Percentiles rank a stretch among this genome's conserved stretches.
Evolutionary conservation across 2,329 filamentous ascomycete species (phyloP).

Genomic region (Colletotrichum lupini): DNA sequence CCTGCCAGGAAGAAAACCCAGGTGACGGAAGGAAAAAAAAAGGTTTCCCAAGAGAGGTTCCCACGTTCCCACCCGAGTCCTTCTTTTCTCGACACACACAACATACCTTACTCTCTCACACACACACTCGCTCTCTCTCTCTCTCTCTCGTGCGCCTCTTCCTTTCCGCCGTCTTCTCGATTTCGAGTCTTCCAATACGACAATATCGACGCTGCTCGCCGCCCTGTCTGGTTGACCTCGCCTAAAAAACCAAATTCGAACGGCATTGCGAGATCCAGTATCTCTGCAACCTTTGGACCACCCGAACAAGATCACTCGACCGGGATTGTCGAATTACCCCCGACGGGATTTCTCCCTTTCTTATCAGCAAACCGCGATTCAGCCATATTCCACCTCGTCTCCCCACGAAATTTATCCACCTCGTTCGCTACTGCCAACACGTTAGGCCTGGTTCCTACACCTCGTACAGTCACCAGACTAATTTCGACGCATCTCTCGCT

Average conservation of each 20-base stretch:
- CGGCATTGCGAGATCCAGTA: conserved; percentile 10
- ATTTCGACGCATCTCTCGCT: conserved; percentile 38
- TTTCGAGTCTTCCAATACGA: background rate
- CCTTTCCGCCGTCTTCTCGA: background rate
- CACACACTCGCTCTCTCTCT: background rate
- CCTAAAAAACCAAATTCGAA: background rate
- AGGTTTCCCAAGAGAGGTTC: background rate
- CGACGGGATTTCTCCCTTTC: conserved; percentile 20
- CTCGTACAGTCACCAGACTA: background rate
- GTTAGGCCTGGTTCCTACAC: conserved; percentile 15
- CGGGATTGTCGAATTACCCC: conserved; percentile 20
- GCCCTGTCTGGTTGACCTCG: background rate
- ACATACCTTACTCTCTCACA: background rate
- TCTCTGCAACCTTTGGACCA: background rate
- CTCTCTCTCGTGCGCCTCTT: background rate
- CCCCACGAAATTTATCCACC: background rate
- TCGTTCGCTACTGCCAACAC: background rate
- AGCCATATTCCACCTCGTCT: background rate
- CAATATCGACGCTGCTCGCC: background rate
- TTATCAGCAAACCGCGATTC: conserved; percentile 14
- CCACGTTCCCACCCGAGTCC: conserved; percentile 14
- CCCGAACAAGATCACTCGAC: conserved; percentile 13
- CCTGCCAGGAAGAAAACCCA: conserved; percentile 10
- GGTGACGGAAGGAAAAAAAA: background rate
- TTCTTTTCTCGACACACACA: conserved; percentile 3